Conservation (phyloP, 1,284 basidiomycete genomes). For the Rhizoctonia solani region DNA sequence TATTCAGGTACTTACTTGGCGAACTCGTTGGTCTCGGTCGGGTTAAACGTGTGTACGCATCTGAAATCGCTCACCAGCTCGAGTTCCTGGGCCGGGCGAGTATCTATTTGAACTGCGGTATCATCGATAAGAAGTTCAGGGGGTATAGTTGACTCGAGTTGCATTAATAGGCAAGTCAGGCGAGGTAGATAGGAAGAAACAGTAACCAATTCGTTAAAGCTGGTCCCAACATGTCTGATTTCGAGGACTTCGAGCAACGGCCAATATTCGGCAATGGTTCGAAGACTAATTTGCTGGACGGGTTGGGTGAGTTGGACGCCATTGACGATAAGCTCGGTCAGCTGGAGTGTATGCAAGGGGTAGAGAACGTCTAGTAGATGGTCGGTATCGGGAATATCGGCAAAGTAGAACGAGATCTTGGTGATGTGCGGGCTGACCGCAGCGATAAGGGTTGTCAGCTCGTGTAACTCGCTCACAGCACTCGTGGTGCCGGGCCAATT, state of each 20-base stretch:
- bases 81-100: neutral
- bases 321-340: neutral
- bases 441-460: neutral
- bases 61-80: neutral
- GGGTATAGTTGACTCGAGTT: neutral
- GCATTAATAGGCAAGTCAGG: neutral
- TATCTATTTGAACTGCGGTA: neutral
- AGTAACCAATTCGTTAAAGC: neutral
- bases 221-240: neutral
- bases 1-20: neutral
- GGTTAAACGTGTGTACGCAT: neutral
- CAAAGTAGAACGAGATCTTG: neutral
- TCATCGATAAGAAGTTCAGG: neutral
- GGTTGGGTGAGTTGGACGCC: neutral
- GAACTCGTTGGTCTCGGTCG: neutral
- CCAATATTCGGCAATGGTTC: neutral
- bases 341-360: neutral
- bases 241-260: neutral
- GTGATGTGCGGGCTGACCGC: neutral
- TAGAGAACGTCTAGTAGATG: neutral
- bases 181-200: neutral
- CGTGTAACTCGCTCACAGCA: neutral
- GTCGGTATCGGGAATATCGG: neutral
- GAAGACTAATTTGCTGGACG: neutral
- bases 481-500: neutral